Percentiles rank a stretch among this genome's conserved stretches.
These are phyloP conservation scores for Mixia osmundae DNA, from an alignment of 1,284 basidiomycete species.

Conservation along the genomic window DNA sequence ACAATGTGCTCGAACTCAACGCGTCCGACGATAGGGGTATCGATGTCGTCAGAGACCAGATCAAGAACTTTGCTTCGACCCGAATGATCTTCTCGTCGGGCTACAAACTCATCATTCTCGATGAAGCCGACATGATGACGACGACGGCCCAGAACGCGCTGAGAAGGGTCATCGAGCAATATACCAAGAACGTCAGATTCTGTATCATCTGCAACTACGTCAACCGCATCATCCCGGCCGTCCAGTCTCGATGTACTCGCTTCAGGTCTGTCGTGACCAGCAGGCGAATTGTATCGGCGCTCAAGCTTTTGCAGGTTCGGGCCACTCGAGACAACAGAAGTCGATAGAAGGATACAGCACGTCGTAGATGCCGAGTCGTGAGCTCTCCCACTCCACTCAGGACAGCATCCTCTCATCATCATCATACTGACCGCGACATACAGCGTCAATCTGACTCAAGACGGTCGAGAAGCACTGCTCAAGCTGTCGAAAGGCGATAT, in stretches of 20 bases:
- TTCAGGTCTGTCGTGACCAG: constrained; percentile 34
- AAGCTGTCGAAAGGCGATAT: constrained; percentile 92
- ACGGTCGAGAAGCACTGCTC: constrained; percentile 69
- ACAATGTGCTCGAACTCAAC: constrained; percentile 90
- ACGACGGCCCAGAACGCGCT: constrained; percentile 88
- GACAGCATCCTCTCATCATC: too few species aligned
- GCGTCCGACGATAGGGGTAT: constrained; percentile 96
- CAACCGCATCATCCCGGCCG: constrained; percentile 96
- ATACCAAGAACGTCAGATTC: constrained; percentile 94
- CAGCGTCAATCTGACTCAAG: constrained; percentile 64
- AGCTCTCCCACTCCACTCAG: constrained; percentile 17
- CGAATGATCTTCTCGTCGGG: constrained; percentile 30
- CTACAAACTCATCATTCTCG: constrained; percentile 92
- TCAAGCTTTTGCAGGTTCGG: constrained; percentile 37
- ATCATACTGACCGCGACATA: neutral
- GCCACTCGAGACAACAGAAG: constrained; percentile 66
- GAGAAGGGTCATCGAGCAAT: constrained; percentile 91
- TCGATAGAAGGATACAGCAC: constrained; percentile 34
- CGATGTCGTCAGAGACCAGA: constrained; percentile 93
- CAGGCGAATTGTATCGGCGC: neutral
- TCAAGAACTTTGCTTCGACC: constrained; percentile 59
- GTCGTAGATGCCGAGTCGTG: constrained; percentile 74
- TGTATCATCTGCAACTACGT: constrained; percentile 99
- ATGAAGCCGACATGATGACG: constrained; percentile 99
- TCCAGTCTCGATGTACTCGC: constrained; percentile 92